Conservation (phyloP, 768 basidiomycete genomes). For the Pilatotrama ljubarskyi region DNA sequence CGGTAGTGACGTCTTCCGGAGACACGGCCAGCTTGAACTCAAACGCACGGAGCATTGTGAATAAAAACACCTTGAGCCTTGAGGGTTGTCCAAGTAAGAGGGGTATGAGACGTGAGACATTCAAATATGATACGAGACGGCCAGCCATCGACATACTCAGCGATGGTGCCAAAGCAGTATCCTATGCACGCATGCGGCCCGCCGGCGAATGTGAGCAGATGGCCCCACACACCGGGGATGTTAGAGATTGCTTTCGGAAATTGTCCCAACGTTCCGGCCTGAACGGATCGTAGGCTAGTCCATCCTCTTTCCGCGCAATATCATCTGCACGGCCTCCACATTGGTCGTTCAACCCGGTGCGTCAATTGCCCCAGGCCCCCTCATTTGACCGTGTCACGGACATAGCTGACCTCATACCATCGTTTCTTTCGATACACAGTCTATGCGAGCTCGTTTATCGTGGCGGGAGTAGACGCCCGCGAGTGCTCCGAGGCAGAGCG, state of each 20-base stretch:
- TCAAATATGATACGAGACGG: too few species aligned
- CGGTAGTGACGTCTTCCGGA: slow-evolving; percentile 21
- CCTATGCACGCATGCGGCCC: slow-evolving; percentile 70
- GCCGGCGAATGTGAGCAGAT: slow-evolving; percentile 60
- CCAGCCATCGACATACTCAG: slow-evolving; percentile 58
- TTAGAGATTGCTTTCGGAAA: slow-evolving; percentile 41
- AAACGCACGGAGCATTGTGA: slow-evolving; percentile 32
- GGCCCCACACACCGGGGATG: slow-evolving; percentile 62
- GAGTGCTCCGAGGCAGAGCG: background rate
- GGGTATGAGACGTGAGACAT: too few species aligned
- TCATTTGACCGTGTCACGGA: background rate
- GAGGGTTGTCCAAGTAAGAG: too few species aligned
- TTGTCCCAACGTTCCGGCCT: slow-evolving; percentile 60
- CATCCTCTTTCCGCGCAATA: background rate
- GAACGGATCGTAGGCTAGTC: too few species aligned
- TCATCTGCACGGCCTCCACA: background rate
- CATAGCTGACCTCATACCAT: background rate
- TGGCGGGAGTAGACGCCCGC: background rate
- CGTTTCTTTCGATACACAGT: background rate
- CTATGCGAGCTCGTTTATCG: background rate
- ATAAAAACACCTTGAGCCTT: slow-evolving; percentile 34
- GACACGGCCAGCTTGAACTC: slow-evolving; percentile 32
- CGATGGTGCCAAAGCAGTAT: slow-evolving; percentile 60
- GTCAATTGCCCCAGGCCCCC: too few species aligned
- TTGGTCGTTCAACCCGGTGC: background rate